Evolutionary conservation across 1,139 yeast species (phyloP).

Genomic region (Pichia sp.): DNA sequence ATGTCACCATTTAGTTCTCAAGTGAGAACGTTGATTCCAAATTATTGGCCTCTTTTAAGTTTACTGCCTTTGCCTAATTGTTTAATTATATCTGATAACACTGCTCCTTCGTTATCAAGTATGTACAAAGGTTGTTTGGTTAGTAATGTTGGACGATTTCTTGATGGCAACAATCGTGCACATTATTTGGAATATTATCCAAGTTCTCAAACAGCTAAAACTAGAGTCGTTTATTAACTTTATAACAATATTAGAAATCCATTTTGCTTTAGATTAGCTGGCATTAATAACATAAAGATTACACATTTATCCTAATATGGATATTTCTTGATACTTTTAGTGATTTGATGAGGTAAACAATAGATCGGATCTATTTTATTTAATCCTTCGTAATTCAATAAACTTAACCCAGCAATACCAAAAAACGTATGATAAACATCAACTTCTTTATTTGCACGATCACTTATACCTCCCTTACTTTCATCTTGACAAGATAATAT

Average conservation of each 20-base stretch:
- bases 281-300: background rate
- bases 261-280: too few species aligned
- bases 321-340: constrained; percentile 45
- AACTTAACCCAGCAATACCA: constrained; percentile 80
- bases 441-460: constrained; percentile 82
- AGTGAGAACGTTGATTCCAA: constrained; percentile 62
- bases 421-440: constrained; percentile 92
- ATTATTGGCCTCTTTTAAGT: constrained; percentile 61
- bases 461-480: constrained; percentile 83
- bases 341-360: constrained; percentile 62
- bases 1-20: constrained; percentile 68
- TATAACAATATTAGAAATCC: too few species aligned
- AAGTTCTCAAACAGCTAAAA: constrained; percentile 42
- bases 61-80: constrained; percentile 77
- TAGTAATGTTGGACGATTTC: constrained; percentile 61
- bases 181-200: constrained; percentile 72
- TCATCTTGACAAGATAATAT: constrained; percentile 75
- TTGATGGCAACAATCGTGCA: constrained; percentile 38
- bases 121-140: constrained; percentile 81
- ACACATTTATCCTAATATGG: constrained; percentile 28
- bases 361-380: constrained; percentile 73
- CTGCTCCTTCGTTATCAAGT: constrained; percentile 66
- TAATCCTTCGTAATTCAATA: constrained; percentile 56
- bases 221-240: constrained; percentile 37
- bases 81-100: constrained; percentile 58